A percentile compares a stretch with the other conserved stretches of the same genome.
These are phyloP conservation scores for Saccharomycopsis fermentans DNA, from an alignment of 805 yeast species.

Conservation along the genomic window DNA sequence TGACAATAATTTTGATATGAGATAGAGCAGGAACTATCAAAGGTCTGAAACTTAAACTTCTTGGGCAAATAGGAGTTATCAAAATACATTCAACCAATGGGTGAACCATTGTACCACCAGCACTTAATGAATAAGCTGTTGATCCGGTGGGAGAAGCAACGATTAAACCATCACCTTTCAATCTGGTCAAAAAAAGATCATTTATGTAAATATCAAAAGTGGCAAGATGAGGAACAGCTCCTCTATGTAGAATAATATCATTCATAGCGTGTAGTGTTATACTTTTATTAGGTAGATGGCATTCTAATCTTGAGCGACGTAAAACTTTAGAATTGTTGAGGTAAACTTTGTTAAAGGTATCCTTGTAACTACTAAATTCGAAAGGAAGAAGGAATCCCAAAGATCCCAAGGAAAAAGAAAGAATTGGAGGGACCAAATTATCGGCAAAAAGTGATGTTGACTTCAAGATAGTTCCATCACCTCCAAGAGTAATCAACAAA, in stretches of 20 bases:
- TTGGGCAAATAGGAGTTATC: slow-evolving; percentile 84
- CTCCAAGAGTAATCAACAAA: slow-evolving; percentile 81
- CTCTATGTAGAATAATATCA: slow-evolving; percentile 81
- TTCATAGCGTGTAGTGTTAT: slow-evolving; percentile 68
- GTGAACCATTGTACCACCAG: slow-evolving; percentile 90
- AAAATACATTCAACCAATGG: slow-evolving; percentile 78
- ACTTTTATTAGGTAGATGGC: slow-evolving; percentile 45
- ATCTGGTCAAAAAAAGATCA: slow-evolving; percentile 74
- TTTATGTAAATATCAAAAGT: slow-evolving; percentile 79
- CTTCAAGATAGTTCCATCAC: slow-evolving; percentile 86
- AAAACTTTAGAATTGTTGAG: slow-evolving; percentile 60
- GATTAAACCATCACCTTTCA: slow-evolving; percentile 85
- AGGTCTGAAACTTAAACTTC: slow-evolving; percentile 86
- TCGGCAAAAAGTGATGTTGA: slow-evolving; percentile 73
- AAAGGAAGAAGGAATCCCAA: slow-evolving; percentile 85
- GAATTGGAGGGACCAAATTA: slow-evolving; percentile 72
- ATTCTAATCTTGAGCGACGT: slow-evolving; percentile 69
- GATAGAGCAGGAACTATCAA: slow-evolving; percentile 70
- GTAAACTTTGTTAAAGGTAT: slow-evolving; percentile 57
- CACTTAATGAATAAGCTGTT: slow-evolving; percentile 79
- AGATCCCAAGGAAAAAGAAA: slow-evolving; percentile 84
- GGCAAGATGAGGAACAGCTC: slow-evolving; percentile 77
- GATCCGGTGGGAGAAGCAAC: slow-evolving; percentile 91
- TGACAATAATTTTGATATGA: slow-evolving; percentile 56
- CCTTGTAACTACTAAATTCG: slow-evolving; percentile 51